Percentiles rank a stretch among this genome's conserved stretches.
phyloP scores from a whole-genome alignment of 2,329 filamentous ascomycete genomes.

The Aspergillus bombycis region DNA sequence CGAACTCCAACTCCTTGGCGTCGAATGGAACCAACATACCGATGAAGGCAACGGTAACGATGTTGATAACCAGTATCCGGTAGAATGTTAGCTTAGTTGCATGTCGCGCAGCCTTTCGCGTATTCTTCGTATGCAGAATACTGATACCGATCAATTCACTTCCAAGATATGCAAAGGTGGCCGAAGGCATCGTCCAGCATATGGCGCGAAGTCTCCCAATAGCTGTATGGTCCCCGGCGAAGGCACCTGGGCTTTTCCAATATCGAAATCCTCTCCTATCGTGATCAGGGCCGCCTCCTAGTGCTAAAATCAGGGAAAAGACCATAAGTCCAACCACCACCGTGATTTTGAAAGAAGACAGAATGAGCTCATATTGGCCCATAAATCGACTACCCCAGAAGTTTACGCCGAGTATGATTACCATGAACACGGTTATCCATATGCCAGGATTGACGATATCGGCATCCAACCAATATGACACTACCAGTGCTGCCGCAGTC shows the following conservation, averaged over 20 bases:
- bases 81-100: constrained; percentile 81
- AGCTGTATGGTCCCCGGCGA: constrained; percentile 51
- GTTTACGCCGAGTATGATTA: constrained; percentile 67
- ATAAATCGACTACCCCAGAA: constrained; percentile 72
- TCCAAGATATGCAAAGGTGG: constrained; percentile 77
- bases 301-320: constrained; percentile 64
- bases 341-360: constrained; percentile 68
- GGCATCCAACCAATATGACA: constrained; percentile 73
- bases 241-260: constrained; percentile 66
- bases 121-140: constrained; percentile 78
- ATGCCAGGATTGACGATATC: constrained; percentile 74
- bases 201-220: constrained; percentile 64
- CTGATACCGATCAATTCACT: constrained; percentile 78
- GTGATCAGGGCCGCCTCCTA: constrained; percentile 66
- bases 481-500: constrained; percentile 76
- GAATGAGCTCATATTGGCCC: constrained; percentile 66
- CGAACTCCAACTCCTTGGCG: constrained; percentile 59
- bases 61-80: constrained; percentile 81
- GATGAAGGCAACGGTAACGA: constrained; percentile 71
- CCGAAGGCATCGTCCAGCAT: constrained; percentile 73
- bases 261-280: constrained; percentile 68
- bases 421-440: constrained; percentile 73
- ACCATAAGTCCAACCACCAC: constrained; percentile 69
- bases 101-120: constrained; percentile 72
- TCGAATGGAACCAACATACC: constrained; percentile 78